These are phyloP conservation scores for Kuraishia borneana DNA, from an alignment of 805 yeast genomes.

Conservation along the genomic window DNA sequence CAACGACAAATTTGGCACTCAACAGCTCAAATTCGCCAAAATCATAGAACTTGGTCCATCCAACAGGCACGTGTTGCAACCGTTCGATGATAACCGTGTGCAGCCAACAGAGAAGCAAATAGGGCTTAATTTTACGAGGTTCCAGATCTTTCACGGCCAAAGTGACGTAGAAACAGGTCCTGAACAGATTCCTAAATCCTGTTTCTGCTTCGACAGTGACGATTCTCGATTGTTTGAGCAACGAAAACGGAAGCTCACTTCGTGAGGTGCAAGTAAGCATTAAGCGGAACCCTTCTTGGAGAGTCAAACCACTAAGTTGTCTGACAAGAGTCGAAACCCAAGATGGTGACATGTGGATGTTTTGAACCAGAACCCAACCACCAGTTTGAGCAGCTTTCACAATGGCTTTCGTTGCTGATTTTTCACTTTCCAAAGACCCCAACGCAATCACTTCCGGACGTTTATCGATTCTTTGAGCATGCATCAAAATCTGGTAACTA, in stretches of 20 bases:
- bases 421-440: constrained; percentile 63
- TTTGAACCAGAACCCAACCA: constrained; percentile 69
- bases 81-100: constrained; percentile 56
- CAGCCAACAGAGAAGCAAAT: constrained; percentile 55
- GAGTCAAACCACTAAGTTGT: constrained; percentile 20
- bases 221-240: constrained; percentile 43
- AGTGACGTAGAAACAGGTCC: constrained; percentile 14
- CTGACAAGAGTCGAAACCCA: constrained; percentile 53
- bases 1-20: constrained; percentile 33
- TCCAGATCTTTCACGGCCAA: constrained; percentile 9
- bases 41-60: constrained; percentile 53
- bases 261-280: constrained; percentile 53
- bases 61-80: constrained; percentile 47
- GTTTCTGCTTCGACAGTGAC: constrained; percentile 52
- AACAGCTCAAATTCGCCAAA: constrained; percentile 64
- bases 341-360: constrained; percentile 57
- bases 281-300: constrained; percentile 32
- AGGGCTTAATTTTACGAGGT: constrained; percentile 28
- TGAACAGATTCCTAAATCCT: constrained; percentile 40
- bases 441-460: constrained; percentile 41
- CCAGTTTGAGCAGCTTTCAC: constrained; percentile 34
- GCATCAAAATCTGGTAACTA: constrained; percentile 33
- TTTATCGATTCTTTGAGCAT: constrained; percentile 22
- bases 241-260: constrained; percentile 38
- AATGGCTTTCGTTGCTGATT: constrained; percentile 45